phyloP scores from a whole-genome alignment of 2,329 filamentous ascomycete species.

The Madurella mycetomatis region DNA sequence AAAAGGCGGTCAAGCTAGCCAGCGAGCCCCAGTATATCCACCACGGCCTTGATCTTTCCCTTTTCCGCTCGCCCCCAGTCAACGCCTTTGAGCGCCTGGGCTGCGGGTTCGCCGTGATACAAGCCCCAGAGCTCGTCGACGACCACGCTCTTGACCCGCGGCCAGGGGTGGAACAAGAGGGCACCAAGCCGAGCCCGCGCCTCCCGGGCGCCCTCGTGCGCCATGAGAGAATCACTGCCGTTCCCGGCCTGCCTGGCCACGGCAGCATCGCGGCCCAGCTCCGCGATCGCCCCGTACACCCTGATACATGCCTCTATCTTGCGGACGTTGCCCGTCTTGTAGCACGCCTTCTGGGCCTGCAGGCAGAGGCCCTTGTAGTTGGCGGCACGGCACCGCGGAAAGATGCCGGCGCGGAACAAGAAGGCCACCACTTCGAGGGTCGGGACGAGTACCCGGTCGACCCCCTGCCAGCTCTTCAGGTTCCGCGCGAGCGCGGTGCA shows the following conservation, averaged over 20 bases:
- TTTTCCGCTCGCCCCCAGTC: conserved; percentile 57
- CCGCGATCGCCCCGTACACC: conserved; percentile 68
- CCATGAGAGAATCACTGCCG: conserved; percentile 17
- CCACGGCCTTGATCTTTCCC: conserved; percentile 38
- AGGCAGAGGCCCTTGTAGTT: conserved; percentile 59
- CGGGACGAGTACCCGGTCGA: conserved; percentile 70
- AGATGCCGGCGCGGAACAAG: conserved; percentile 60
- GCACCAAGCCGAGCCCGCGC: conserved; percentile 65
- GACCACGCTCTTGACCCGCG: conserved; percentile 59
- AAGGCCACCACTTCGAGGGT: conserved; percentile 74
- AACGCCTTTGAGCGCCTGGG: conserved; percentile 43
- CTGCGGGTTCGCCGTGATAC: conserved; percentile 28
- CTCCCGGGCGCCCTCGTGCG: conserved; percentile 44
- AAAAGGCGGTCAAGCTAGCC: conserved; percentile 10
- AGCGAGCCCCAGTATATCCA: conserved; percentile 40
- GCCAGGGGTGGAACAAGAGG: conserved; percentile 78
- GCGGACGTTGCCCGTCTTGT: conserved; percentile 75
- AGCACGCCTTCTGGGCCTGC: conserved; percentile 71
- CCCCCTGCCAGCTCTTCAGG: conserved; percentile 47
- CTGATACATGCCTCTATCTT: conserved; percentile 77
- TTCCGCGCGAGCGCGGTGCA: conserved; percentile 51
- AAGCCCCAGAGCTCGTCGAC: conserved; percentile 58
- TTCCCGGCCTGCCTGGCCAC: conserved; percentile 15
- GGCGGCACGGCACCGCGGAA: conserved; percentile 33
- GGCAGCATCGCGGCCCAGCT: conserved; percentile 23